Evolutionary conservation across 768 basidiomycete genomes (phyloP).

Genomic region (Hirschioporus abietinus): DNA sequence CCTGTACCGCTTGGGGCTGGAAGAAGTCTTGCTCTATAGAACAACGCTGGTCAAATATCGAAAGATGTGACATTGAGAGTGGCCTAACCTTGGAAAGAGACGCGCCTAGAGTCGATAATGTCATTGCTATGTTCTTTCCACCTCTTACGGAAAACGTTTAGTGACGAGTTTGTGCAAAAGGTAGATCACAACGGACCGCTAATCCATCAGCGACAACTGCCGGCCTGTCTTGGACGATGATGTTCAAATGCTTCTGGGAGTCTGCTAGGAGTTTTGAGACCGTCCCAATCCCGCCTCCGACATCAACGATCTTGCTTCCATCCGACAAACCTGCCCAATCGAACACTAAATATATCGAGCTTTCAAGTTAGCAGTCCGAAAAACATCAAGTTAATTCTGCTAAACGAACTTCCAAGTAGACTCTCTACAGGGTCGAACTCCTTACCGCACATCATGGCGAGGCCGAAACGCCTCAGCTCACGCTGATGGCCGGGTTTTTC

Average conservation of each 20-base stretch:
- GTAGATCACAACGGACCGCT: conserved; percentile 15
- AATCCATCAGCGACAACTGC: conserved; percentile 48
- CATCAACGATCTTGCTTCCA: conserved; percentile 56
- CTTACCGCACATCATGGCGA: conserved; percentile 17
- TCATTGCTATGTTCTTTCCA: conserved; percentile 12
- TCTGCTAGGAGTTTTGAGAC: conserved; percentile 39
- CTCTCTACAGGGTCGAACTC: conserved; percentile 9
- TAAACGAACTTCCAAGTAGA: conserved; percentile 3
- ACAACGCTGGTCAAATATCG: not conserved
- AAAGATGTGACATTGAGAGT: not conserved
- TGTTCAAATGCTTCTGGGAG: conserved; percentile 31
- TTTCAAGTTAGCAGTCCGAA: not conserved
- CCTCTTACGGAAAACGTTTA: conserved; percentile 12
- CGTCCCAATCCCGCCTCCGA: conserved; percentile 66
- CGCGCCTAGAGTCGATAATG: conserved; percentile 1
- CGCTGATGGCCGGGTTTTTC: conserved; percentile 11
- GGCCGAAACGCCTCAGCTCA: conserved; percentile 14
- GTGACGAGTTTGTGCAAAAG: not conserved
- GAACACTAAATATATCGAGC: conserved; percentile 36
- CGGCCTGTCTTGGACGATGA: conserved; percentile 60
- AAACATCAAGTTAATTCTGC: not conserved
- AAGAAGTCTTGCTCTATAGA: conserved; percentile 11
- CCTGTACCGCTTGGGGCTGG: conserved; percentile 20
- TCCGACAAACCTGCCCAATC: conserved; percentile 48
- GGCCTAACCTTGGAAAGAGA: conserved; percentile 13